A percentile compares a stretch with the other conserved stretches of the same genome.
These are phyloP conservation scores for Cyclotella baltica DNA, from an alignment of 108 stramenopile species.

Conservation along the genomic window DNA sequence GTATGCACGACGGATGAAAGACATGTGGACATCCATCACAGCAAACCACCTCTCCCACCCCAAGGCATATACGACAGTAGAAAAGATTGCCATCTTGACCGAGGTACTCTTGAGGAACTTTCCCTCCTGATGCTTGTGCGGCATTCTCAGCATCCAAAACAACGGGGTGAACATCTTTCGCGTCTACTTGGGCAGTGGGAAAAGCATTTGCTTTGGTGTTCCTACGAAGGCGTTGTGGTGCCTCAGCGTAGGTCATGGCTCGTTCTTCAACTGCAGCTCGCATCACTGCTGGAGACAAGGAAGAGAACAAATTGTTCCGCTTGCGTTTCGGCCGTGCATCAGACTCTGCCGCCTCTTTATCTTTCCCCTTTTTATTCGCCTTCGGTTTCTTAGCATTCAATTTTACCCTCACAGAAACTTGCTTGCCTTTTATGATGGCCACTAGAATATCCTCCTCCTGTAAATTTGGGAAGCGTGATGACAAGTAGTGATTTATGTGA, in stretches of 20 bases:
- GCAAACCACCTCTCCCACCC: slow-evolving; percentile 84
- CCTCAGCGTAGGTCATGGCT: slow-evolving; percentile 9
- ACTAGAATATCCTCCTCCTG: slow-evolving; percentile 23
- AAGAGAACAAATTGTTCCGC: slow-evolving; percentile 30
- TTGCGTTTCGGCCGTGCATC: slow-evolving; percentile 36
- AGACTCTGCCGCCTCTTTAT: slow-evolving; percentile 10
- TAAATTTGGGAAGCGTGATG: not conserved
- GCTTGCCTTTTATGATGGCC: slow-evolving; percentile 23
- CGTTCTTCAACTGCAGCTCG: slow-evolving; percentile 26
- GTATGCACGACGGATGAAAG: slow-evolving; percentile 77
- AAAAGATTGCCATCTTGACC: slow-evolving; percentile 81
- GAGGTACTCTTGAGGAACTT: slow-evolving; percentile 25
- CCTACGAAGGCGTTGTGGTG: slow-evolving; percentile 12
- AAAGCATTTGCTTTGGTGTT: not conserved
- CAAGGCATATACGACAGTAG: slow-evolving; percentile 70
- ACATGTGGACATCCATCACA: slow-evolving; percentile 88
- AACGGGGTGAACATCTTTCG: slow-evolving; percentile 6
- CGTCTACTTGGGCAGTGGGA: not conserved
- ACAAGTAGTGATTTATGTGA: too few relatives aligned
- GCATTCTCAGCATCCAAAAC: slow-evolving; percentile 5
- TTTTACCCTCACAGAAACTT: slow-evolving; percentile 21
- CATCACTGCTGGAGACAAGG: slow-evolving; percentile 35
- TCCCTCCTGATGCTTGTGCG: slow-evolving; percentile 3
- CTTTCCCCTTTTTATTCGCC: not conserved
- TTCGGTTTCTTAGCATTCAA: slow-evolving; percentile 2